Percentiles rank a stretch among this genome's conserved stretches.
phyloP scores from a whole-genome alignment of 2,329 filamentous ascomycete species.

The Penicillium sp. region DNA sequence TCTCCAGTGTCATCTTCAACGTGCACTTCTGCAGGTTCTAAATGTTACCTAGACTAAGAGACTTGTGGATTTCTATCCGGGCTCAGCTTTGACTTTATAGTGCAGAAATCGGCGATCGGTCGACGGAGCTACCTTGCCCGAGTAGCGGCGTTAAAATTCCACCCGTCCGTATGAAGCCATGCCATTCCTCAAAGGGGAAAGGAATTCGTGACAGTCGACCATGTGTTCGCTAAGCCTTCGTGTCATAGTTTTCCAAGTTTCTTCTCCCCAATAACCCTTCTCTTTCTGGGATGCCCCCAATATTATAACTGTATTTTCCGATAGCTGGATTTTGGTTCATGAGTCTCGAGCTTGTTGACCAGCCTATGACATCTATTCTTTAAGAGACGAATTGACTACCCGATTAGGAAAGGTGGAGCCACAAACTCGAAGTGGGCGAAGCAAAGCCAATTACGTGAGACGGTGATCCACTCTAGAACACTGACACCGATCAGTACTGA shows the following conservation, averaged over 20 bases:
- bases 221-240: not conserved
- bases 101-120: not conserved
- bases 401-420: conserved; percentile 13
- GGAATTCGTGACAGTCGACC: not conserved
- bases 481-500: not conserved
- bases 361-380: not conserved
- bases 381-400: conserved; percentile 11
- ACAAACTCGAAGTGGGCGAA: not conserved
- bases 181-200: not conserved
- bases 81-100: not conserved
- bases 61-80: not conserved
- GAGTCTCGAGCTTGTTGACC: not conserved
- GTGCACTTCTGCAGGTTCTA: not conserved
- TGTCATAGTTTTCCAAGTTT: not conserved
- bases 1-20: not conserved
- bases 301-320: not conserved
- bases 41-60: not conserved
- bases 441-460: conserved; percentile 1
- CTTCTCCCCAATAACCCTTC: not conserved
- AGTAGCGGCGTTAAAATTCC: not conserved
- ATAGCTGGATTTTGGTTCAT: not conserved
- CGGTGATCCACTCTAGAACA: not conserved
- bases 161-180: not conserved
- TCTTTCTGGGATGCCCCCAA: not conserved
- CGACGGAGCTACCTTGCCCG: not conserved